Base-by-base conservation (phyloP, 805 yeast genomes). In the Metschnikowia gelsemii region DNA sequence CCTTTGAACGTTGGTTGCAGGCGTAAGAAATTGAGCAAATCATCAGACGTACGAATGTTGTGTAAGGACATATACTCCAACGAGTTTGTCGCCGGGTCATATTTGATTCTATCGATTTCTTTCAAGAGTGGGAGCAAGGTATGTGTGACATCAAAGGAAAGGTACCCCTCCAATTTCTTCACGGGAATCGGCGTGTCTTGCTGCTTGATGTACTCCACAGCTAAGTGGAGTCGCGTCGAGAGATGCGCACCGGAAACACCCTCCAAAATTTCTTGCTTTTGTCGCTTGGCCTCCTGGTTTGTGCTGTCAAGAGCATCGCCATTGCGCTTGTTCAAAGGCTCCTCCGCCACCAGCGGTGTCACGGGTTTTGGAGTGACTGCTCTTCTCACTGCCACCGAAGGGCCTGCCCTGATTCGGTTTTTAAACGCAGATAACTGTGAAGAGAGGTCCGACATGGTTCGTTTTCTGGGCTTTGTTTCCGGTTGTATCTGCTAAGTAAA, bases 1-100 rank as follows among this genome's bases (percentile, higher is more conserved):
- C 99, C 98, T 58, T 82, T 86, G 62, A 87, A 90, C 1, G 96
- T 87, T 2, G 85, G 81, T 64, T 89, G 96, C 18, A 80, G 71
- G 53, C 89, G 75, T 47, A 93, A 72, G 52, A 82, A 84, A 43
- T 79, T 73, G 43, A 93, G 60, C 47, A 93, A 69, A 49, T 87
- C 96, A 42, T 81, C 86, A 2, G 84, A 84, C 4, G 85, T 78
- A 55, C 86, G 82, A 45, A 93, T 90, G 56, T 89, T 89, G 62
- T 88, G 95, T 40, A 88, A 74, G 1, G 98, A 88, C 34, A 87
- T 83, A 57, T 93, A 93, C 60, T 88, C 91, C 42, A 89, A 76
- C 0, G 96, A 81, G 41, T 78, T 69, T 22, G 72, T 71, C 16
- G 66, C 70, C 0, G 80, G 71, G 54, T 85, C 81, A 57, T 80